A percentile compares a stretch with the other conserved stretches of the same genome.
Conservation (phyloP, 257 asterid species). For the Voacanga thouarsii region DNA sequence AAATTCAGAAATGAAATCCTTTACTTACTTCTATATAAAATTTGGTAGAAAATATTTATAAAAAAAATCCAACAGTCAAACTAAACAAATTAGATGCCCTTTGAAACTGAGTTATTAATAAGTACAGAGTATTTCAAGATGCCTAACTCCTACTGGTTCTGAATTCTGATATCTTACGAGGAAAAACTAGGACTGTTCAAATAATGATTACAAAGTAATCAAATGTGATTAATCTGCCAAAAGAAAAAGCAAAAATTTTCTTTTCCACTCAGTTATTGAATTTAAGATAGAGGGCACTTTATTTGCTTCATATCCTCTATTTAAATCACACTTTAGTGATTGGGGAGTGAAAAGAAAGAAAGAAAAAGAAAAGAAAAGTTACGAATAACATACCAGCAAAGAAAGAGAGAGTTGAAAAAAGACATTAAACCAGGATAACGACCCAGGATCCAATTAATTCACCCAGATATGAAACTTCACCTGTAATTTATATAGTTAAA, state of each 20-base stretch:
- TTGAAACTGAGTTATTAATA: background rate
- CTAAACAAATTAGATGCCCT: background rate
- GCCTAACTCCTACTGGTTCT: background rate
- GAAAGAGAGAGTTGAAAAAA: background rate
- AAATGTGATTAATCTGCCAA: background rate
- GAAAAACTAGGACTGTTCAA: background rate
- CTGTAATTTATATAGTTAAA: background rate
- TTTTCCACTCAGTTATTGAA: background rate
- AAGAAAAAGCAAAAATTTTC: background rate
- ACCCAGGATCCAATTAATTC: conserved; percentile 1
- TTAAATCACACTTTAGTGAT: background rate
- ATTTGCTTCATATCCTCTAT: background rate
- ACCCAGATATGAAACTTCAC: background rate
- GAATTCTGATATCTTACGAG: background rate
- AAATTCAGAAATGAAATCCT: background rate
- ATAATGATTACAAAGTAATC: background rate
- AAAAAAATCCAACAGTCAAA: background rate
- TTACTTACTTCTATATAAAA: background rate
- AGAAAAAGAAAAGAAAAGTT: background rate
- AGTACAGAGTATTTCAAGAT: background rate
- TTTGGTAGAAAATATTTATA: background rate
- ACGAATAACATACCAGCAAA: background rate
- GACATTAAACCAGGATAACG: background rate
- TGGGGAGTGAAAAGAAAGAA: background rate
- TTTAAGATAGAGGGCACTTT: background rate